Evolutionary conservation across 352 stramenopile genomes (phyloP).

Genomic region (Globisporangium megalacanthum): DNA sequence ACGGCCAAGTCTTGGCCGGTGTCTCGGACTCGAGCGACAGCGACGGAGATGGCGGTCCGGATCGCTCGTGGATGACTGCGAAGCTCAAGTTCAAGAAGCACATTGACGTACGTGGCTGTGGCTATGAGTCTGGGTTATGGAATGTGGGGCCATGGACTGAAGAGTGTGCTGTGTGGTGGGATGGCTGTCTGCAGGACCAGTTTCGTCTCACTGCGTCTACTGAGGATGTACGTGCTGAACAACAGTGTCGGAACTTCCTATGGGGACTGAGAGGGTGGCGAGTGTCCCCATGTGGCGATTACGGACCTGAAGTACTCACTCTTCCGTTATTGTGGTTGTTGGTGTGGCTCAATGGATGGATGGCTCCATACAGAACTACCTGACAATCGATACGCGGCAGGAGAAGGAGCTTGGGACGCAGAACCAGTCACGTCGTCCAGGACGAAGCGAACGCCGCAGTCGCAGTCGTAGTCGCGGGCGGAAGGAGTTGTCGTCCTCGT

Average conservation of each 20-base stretch:
- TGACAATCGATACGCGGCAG: constrained; percentile 57
- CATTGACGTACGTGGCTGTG: constrained; percentile 55
- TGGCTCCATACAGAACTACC: constrained; percentile 44
- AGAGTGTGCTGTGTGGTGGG: neutral
- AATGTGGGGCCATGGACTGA: neutral
- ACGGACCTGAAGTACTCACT: neutral
- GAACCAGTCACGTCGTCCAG: neutral
- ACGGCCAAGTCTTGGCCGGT: constrained; percentile 65
- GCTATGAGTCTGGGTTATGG: neutral
- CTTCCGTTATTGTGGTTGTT: neutral
- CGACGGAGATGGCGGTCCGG: constrained; percentile 26
- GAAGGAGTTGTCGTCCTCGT: too few relatives aligned
- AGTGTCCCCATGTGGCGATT: constrained; percentile 13
- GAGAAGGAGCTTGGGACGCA: constrained; percentile 2
- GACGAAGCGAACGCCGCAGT: neutral
- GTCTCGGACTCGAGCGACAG: constrained; percentile 22
- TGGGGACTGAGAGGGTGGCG: too few relatives aligned
- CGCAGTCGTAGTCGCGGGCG: constrained; percentile 1
- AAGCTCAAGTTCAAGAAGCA: constrained; percentile 89
- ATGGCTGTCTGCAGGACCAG: constrained; percentile 40
- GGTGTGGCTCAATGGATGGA: neutral
- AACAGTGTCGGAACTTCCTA: too few relatives aligned
- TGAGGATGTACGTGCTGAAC: constrained; percentile 20
- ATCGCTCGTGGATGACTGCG: constrained; percentile 78
- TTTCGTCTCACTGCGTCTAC: constrained; percentile 39